Conservation (phyloP, 805 yeast genomes). For the Phaffomyces thermotolerans region DNA sequence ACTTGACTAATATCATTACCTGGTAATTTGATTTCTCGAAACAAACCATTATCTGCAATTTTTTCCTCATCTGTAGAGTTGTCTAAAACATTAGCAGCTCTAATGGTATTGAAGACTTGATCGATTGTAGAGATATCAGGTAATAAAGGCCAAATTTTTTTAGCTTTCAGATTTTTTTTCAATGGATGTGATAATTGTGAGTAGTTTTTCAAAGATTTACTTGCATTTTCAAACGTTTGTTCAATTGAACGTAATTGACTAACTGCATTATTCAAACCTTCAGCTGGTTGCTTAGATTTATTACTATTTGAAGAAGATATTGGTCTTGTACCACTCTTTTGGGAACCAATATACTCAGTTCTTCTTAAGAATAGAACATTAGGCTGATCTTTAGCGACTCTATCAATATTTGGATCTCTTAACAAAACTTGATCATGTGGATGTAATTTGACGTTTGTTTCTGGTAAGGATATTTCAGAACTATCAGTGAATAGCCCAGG, state of each 20-base stretch:
- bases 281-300: neutral
- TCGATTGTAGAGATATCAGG: constrained; percentile 94
- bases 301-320: constrained; percentile 1
- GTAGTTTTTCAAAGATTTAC: constrained; percentile 36
- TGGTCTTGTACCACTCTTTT: constrained; percentile 13
- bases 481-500: constrained; percentile 59
- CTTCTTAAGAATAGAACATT: constrained; percentile 78
- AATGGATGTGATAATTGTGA: constrained; percentile 64
- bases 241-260: constrained; percentile 67
- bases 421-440: constrained; percentile 72
- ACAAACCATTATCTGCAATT: constrained; percentile 46
- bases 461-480: neutral
- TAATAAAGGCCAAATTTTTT: constrained; percentile 66
- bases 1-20: constrained; percentile 60
- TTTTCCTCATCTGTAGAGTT: constrained; percentile 15
- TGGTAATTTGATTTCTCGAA: constrained; percentile 64
- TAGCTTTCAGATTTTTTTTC: constrained; percentile 66
- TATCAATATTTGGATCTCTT: constrained; percentile 62
- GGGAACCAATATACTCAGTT: constrained; percentile 68
- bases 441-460: constrained; percentile 43
- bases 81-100: constrained; percentile 42
- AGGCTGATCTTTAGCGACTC: constrained; percentile 29
- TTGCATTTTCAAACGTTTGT: constrained; percentile 62
- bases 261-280: constrained; percentile 43
- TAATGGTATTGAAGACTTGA: constrained; percentile 57